Evolutionary conservation across 73 alveolate genomes (phyloP).

Genomic region (Tetrahymena elliotti): DNA sequence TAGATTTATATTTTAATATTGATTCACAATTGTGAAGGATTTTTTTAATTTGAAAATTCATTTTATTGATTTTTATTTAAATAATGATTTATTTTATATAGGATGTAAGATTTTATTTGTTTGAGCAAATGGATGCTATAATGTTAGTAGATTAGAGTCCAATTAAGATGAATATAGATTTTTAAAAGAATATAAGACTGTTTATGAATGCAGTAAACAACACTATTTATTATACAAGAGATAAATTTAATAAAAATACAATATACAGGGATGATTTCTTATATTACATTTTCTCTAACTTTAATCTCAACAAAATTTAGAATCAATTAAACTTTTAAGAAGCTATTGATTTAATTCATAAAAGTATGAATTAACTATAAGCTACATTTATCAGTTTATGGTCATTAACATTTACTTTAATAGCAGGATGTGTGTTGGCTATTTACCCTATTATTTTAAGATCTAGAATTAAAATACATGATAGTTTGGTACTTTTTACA

Average conservation of each 20-base stretch:
- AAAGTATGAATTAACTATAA: neutral
- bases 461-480: slow-evolving; percentile 16
- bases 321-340: neutral
- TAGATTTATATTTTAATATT: neutral
- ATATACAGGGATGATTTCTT: neutral
- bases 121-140: neutral
- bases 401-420: slow-evolving; percentile 5
- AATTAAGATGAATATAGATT: neutral
- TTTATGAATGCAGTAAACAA: neutral
- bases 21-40: too few relatives aligned
- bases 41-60: neutral
- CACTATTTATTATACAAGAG: neutral
- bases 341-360: neutral
- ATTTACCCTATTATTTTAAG: slow-evolving; percentile 21
- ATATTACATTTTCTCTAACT: slow-evolving; percentile 14
- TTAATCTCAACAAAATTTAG: neutral
- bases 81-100: too few relatives aligned
- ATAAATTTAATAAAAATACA: neutral
- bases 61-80: too few relatives aligned
- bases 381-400: slow-evolving; percentile 2
- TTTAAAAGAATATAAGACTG: neutral
- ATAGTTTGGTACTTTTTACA: slow-evolving; percentile 17
- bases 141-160: neutral
- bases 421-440: neutral
- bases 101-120: neutral